Evolutionary conservation across 352 stramenopile species (phyloP), one percentile per base, ranked within the genome.

Genomic region (Globisporangium carolinianum): DNA sequence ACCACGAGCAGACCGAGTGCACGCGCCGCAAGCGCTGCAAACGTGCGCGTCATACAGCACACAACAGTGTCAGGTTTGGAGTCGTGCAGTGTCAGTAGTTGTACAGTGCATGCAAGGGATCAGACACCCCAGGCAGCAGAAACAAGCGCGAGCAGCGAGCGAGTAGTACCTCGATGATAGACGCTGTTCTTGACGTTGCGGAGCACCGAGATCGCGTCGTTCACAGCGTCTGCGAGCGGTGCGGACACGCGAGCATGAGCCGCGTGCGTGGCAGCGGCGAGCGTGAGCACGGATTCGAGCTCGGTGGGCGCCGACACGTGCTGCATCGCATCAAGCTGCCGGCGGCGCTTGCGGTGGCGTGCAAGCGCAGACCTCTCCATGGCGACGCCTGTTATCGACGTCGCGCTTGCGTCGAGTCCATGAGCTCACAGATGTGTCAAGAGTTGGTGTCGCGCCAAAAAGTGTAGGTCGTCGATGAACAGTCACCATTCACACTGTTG

Each of bases 161-260:
- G 24, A 32, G 24, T 32, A 32, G 24, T 49, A 73, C 71, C 77
- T 47, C 79, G 73, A 24, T 85, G 57, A 55, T 87, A 87, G 2
- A 89, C 75, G 57, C 72, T 79, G 65, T 89, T 87, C 63, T 83
- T 86, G 43, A 63, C 62, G 38, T 89, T 89, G 56, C 79, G 68
- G 49, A 89, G 57, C 14, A 78, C 73, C 35, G 61, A 67, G 6
- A 87, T 51, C 4, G 64, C 71, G 11, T 57, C 42, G 47, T 73
- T 74, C 14, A 81, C 65, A 14, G 53, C 48, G 14, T 61, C 47
- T 6, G 43, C 14, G 10, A 14, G 24, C 11, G 43, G 11, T 43
- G 39, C 11, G 39, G 7, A 18, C n/a, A 48, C 35, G 46, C 5
- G 38, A 9, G 7, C 53, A 4, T 61, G 39, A 3, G 37, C 18